phyloP scores from a whole-genome alignment of 345 rosid genomes.

The Syzygium oleosum region DNA sequence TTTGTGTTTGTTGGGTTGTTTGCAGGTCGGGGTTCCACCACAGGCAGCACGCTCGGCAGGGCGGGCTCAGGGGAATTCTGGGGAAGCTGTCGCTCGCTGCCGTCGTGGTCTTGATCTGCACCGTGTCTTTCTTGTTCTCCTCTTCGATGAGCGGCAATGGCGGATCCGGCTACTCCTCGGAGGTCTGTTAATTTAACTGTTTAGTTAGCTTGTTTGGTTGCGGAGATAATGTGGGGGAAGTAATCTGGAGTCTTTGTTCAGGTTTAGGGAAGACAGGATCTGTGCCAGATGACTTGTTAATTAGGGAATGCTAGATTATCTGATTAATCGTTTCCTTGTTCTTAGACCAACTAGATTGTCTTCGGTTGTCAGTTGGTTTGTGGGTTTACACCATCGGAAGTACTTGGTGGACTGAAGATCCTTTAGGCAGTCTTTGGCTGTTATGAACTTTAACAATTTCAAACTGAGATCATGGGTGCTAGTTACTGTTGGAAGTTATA shows the following conservation, averaged over 20 bases:
- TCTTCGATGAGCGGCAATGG: constrained; percentile 37
- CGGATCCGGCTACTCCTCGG: constrained; percentile 35
- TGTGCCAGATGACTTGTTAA: not conserved
- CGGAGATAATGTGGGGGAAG: not conserved
- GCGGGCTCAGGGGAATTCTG: constrained; percentile 48
- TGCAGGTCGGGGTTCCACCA: constrained; percentile 53
- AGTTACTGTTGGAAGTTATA: not conserved
- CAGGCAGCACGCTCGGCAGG: constrained; percentile 61
- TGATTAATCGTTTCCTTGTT: not conserved
- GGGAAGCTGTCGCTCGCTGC: constrained; percentile 57
- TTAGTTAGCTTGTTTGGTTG: constrained; percentile 5
- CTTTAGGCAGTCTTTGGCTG: not conserved
- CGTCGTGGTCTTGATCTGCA: constrained; percentile 66
- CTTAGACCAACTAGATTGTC: not conserved
- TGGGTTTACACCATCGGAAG: not conserved
- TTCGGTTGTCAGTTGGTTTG: not conserved
- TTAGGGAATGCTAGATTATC: not conserved
- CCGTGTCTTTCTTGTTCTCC: constrained; percentile 48
- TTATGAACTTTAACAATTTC: not conserved
- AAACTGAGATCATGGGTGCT: not conserved
- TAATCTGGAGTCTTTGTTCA: not conserved
- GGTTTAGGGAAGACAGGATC: not conserved
- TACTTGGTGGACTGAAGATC: not conserved
- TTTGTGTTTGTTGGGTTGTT: not conserved
- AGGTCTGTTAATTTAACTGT: constrained; percentile 28